Percentiles rank a stretch among this genome's conserved stretches.
These are phyloP conservation scores for Cutaneotrichosporon spelunceum DNA, from an alignment of 1,284 basidiomycete species.

Conservation along the genomic window DNA sequence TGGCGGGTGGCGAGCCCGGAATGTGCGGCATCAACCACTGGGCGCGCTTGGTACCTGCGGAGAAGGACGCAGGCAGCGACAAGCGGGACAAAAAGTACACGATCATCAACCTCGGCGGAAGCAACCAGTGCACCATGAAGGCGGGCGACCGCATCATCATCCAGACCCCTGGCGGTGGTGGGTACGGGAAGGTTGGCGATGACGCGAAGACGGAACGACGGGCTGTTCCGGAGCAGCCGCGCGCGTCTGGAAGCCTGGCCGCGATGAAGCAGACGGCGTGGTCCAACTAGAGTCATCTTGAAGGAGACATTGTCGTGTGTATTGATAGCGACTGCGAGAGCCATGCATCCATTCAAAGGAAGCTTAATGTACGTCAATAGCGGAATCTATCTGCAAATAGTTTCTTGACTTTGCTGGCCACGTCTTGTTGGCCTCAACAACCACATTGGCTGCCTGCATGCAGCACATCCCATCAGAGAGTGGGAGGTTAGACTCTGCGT, in stretches of 20 bases:
- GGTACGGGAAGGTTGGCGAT: conserved; percentile 52
- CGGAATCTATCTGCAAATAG: neutral
- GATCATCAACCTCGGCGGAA: conserved; percentile 81
- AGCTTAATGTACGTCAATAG: neutral
- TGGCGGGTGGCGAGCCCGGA: conserved; percentile 78
- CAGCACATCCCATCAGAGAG: neutral
- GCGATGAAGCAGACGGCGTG: conserved; percentile 6
- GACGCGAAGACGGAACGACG: neutral
- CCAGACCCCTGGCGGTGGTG: conserved; percentile 89
- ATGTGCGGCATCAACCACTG: conserved; percentile 79
- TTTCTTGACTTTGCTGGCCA: neutral
- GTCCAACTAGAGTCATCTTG: conserved; percentile 1
- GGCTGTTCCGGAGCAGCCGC: neutral
- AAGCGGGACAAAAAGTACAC: conserved; percentile 53
- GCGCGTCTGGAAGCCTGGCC: neutral
- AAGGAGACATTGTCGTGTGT: neutral
- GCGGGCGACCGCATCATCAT: conserved; percentile 76
- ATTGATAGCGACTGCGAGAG: neutral
- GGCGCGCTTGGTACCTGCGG: conserved; percentile 46
- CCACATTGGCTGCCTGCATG: conserved; percentile 1
- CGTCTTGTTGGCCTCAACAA: too few relatives aligned
- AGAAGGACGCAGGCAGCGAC: conserved; percentile 7
- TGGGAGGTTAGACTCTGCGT: neutral
- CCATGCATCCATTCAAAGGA: neutral
- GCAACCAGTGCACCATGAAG: conserved; percentile 81